A percentile compares a stretch with the other conserved stretches of the same genome.
Conservation (phyloP, 2,329 filamentous ascomycete genomes). For the Cyphellophora europaea region DNA sequence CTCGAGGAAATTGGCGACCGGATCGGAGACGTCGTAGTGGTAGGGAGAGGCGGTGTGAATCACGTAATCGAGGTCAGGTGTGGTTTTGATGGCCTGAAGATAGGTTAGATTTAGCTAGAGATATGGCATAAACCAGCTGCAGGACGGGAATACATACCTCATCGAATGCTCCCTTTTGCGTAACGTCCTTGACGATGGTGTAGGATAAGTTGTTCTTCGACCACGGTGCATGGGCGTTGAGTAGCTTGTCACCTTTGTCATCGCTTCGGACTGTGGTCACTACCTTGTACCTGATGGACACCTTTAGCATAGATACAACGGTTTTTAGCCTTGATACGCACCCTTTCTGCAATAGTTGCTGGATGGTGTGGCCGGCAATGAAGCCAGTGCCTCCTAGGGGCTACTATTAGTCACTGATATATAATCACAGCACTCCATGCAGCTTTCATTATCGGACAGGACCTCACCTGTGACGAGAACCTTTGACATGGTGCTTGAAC, state of each 20-base stretch:
- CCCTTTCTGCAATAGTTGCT: constrained; percentile 43
- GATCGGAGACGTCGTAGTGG: constrained; percentile 60
- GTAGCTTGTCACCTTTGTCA: constrained; percentile 51
- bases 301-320: too few species aligned
- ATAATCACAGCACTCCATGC: too few species aligned
- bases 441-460: too few species aligned
- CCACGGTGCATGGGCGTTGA: constrained; percentile 38
- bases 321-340: too few species aligned
- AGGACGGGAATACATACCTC: constrained; percentile 50
- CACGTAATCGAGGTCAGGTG: constrained; percentile 53
- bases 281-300: too few species aligned
- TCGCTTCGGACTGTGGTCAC: constrained; percentile 54
- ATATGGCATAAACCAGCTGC: too few species aligned
- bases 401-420: too few species aligned
- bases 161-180: constrained; percentile 59
- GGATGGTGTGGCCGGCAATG: constrained; percentile 54
- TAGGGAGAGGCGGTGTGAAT: constrained; percentile 67
- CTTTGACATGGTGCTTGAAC: too few species aligned
- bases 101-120: too few species aligned
- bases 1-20: constrained; percentile 48
- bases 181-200: constrained; percentile 62
- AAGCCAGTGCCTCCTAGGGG: constrained; percentile 54
- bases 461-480: too few species aligned
- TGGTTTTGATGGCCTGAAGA: constrained; percentile 30
- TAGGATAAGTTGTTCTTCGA: constrained; percentile 51